A percentile compares a stretch with the other conserved stretches of the same genome.
These are phyloP conservation scores for Suillus decipiens DNA, from an alignment of 768 basidiomycete species.

Conservation along the genomic window DNA sequence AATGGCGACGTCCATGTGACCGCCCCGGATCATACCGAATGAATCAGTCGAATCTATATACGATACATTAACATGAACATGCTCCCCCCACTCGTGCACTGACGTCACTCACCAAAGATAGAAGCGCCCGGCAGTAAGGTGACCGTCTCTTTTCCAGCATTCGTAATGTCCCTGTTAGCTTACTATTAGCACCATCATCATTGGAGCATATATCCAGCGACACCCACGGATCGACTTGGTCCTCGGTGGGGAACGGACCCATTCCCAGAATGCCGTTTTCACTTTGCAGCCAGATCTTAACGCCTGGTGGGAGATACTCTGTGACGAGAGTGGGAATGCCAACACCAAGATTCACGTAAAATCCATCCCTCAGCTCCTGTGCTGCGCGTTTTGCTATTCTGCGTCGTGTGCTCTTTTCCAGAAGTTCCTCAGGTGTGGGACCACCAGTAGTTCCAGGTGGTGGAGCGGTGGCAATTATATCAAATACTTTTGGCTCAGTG, in stretches of 20 bases:
- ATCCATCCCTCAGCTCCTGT: slow-evolving; percentile 80
- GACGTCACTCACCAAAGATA: slow-evolving; percentile 63
- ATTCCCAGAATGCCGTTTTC: slow-evolving; percentile 85
- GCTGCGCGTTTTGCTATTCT: slow-evolving; percentile 80
- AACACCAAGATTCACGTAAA: slow-evolving; percentile 80
- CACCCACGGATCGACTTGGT: slow-evolving; percentile 71
- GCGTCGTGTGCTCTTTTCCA: slow-evolving; percentile 53
- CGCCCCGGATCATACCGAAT: slow-evolving; percentile 94
- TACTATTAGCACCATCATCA: background rate
- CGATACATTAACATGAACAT: slow-evolving; percentile 5
- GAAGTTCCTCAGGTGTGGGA: slow-evolving; percentile 47
- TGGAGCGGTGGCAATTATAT: slow-evolving; percentile 63
- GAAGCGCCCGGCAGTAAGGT: slow-evolving; percentile 87
- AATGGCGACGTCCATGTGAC: slow-evolving; percentile 89
- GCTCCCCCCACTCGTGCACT: background rate
- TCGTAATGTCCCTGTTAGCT: slow-evolving; percentile 68
- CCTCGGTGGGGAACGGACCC: slow-evolving; percentile 77
- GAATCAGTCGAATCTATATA: slow-evolving; percentile 77
- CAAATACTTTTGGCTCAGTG: slow-evolving; percentile 69
- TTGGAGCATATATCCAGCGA: background rate
- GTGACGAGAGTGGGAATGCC: slow-evolving; percentile 86
- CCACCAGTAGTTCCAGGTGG: slow-evolving; percentile 31
- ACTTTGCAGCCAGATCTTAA: slow-evolving; percentile 80
- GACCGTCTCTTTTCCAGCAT: slow-evolving; percentile 87
- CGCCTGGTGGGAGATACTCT: slow-evolving; percentile 63